Base-by-base conservation (phyloP, 1,284 basidiomycete genomes). In the Spongispora temasekensis region DNA sequence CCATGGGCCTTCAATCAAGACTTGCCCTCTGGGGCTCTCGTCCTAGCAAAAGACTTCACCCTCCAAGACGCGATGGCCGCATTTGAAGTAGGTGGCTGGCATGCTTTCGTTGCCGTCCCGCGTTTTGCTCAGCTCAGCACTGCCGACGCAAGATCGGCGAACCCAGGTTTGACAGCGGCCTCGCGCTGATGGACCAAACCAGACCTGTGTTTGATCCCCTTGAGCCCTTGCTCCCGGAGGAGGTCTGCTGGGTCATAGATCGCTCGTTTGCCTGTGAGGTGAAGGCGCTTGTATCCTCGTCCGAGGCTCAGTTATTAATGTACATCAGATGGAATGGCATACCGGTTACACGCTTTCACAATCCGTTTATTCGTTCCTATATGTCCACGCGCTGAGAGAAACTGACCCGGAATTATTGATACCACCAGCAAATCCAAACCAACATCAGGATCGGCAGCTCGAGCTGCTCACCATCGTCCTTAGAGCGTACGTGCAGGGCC, bases 321-420 rank as follows among this genome's bases (percentile, higher is more conserved):
- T n/a, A n/a, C n/a, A n/a, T n/a, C 68, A 97, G 94, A 89, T 93
- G 78, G 87, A 90, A 68, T 97, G 93, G 89, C 93, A 95, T 71
- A 77, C 83, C 6, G 95, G 95, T 37, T 89, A 89, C 65, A 87
- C 90, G 5, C 84, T 98, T 19, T 85, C 91, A 1, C 94, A 96
- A 71, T 94, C 94, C 0, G 84, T 98, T 27, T 93, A 86, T 75
- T 94, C 94, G 1, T 83, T 90, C 61, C 82, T 91, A 35, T 91
- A 94, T 68, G 84, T 91, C 42, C 94, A 95, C 68, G 80, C 85
- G 37, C 71, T 93, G 34, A 75, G 80, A 21, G 82, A 84, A 34
- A 80, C 90, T 55, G 83, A 88, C 65, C 81, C 84, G 1, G 88
- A 90, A 54, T 67, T 82, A 52, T 68, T 84, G n/a, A n/a, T n/a